These are phyloP conservation scores for Aspergillus fructus DNA, from an alignment of 2,329 filamentous ascomycete genomes.

Conservation along the genomic window DNA sequence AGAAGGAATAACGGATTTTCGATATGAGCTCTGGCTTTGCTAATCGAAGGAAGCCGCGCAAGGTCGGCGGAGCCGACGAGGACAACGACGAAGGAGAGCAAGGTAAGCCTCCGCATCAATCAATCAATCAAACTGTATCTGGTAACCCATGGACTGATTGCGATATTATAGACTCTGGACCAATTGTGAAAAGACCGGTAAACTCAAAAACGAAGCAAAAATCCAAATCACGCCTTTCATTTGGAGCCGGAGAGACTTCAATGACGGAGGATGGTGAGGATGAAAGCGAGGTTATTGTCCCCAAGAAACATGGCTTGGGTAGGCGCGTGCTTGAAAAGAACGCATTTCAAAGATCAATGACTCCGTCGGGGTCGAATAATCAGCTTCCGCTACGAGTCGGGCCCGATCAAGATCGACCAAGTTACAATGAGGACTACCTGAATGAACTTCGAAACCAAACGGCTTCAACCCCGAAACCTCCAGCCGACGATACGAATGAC, in stretches of 20 bases:
- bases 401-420: slow-evolving; percentile 69
- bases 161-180: slow-evolving; percentile 42
- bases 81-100: slow-evolving; percentile 34
- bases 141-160: not conserved
- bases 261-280: slow-evolving; percentile 56
- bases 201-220: slow-evolving; percentile 63
- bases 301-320: slow-evolving; percentile 60
- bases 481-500: slow-evolving; percentile 42
- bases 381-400: slow-evolving; percentile 58
- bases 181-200: slow-evolving; percentile 55
- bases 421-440: slow-evolving; percentile 83
- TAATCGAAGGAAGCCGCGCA: slow-evolving; percentile 67
- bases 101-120: slow-evolving; percentile 40
- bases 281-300: slow-evolving; percentile 56
- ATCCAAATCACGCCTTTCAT: slow-evolving; percentile 72
- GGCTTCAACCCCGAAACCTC: slow-evolving; percentile 70
- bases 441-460: slow-evolving; percentile 83
- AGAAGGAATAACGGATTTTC: not conserved
- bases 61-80: slow-evolving; percentile 72
- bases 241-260: slow-evolving; percentile 62
- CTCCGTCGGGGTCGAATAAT: slow-evolving; percentile 48
- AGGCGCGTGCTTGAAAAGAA: slow-evolving; percentile 67
- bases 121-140: not conserved
- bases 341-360: slow-evolving; percentile 57
- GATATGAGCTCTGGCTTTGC: slow-evolving; percentile 59